Conservation (phyloP, 495 filamentous ascomycete species). For the Glarea lozoyensis region DNA sequence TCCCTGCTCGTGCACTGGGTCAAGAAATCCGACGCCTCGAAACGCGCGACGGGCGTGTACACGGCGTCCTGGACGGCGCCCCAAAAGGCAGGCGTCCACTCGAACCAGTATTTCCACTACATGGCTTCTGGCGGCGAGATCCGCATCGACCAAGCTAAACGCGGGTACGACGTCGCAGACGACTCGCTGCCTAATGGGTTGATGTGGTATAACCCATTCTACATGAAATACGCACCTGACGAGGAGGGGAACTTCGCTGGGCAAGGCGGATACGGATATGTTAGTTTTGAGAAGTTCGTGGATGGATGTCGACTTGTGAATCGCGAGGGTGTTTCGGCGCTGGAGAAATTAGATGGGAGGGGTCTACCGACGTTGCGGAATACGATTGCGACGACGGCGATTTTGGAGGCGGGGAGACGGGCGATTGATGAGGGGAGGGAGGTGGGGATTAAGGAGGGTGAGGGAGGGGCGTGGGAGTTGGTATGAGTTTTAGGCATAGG, state of each 20-base stretch:
- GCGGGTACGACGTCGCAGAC: conserved; percentile 88
- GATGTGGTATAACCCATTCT: conserved; percentile 89
- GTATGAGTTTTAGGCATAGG: too few relatives aligned
- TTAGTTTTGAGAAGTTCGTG: conserved; percentile 93
- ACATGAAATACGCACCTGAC: conserved; percentile 93
- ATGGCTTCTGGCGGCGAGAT: conserved; percentile 79
- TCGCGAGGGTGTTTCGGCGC: conserved; percentile 60
- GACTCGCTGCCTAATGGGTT: conserved; percentile 58
- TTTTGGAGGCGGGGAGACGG: conserved; percentile 74
- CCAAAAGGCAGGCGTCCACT: conserved; percentile 83
- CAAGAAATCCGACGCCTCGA: conserved; percentile 53
- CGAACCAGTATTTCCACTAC: conserved; percentile 94
- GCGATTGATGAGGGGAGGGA: conserved; percentile 73
- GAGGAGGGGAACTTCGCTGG: conserved; percentile 92
- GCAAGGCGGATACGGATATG: conserved; percentile 86
- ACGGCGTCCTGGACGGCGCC: conserved; percentile 94
- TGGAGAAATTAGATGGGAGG: conserved; percentile 67
- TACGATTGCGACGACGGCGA: conserved; percentile 84
- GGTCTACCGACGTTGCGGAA: conserved; percentile 80
- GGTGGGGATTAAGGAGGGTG: conserved; percentile 57
- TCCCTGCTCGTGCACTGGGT: conserved; percentile 82
- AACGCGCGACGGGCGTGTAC: conserved; percentile 81
- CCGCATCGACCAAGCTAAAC: conserved; percentile 85
- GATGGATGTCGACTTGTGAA: conserved; percentile 66
- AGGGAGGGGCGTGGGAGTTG: conserved; percentile 58